Evolutionary conservation across 257 asterid genomes (phyloP), one percentile per base, ranked within the genome.

Genomic region (Nyctanthes arbortristis): DNA sequence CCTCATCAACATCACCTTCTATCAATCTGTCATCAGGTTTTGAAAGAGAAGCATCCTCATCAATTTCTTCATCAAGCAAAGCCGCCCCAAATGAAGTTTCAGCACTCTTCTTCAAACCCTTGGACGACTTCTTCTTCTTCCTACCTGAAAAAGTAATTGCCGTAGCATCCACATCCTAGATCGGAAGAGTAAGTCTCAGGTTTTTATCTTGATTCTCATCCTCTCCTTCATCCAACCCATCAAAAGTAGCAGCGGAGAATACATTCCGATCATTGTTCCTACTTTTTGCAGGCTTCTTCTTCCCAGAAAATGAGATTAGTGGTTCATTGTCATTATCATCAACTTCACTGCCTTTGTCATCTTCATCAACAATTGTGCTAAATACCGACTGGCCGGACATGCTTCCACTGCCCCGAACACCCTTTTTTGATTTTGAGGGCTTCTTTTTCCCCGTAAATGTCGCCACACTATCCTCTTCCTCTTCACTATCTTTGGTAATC

Each of bases 71-170:
- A 43, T 84, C 88, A 65, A 84, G 82, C 56, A 76, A 43, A 40
- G 79, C 80, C 3, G 83, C 77, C 67, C 79, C 64, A 59, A 81
- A 81, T 31, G 85, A 76, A 73, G 52, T 75, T 32, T 71, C 82
- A 61, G 75, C 52, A 49, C 72, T 67, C 80, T 87, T 87, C 61
- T 79, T 83, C 16, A 66, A 70, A 47, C 86, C 84, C 80, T 81
- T 89, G 10, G 84, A 82, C 30, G 86, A 72, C 79, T 86, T 89
- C 74, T 88, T 86, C 74, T 87, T 91, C 93, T 91, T 91, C 65
- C 78, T 83, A 75, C 95, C 97, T 0, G 89, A 70, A 73, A 91
- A 91, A 9, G 78, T 67, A 71, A 83, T 77, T 56, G 69, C 71
- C 52, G 68, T 61, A 70, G 40, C 52, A 20, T 65, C 83, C 54